Evolutionary conservation across 169 alveolate genomes (phyloP).

Genomic region (Cryptosporidium andersoni): DNA sequence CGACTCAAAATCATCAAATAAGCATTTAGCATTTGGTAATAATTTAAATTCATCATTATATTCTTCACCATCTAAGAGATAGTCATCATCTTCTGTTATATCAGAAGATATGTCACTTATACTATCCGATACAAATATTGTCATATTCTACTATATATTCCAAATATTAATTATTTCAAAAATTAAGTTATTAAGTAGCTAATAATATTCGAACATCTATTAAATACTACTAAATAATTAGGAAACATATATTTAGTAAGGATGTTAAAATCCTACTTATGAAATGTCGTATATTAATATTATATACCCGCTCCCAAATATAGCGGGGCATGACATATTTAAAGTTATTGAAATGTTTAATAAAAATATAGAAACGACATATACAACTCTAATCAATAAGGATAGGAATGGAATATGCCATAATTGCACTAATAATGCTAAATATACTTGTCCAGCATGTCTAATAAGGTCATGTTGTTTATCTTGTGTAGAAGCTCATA

Average conservation of each 20-base stretch:
- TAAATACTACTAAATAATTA: no score
- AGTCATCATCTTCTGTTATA: neutral
- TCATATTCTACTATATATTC: no score
- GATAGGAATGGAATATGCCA: slow-evolving; percentile 2
- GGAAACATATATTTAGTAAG: no score
- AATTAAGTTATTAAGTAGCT: no score
- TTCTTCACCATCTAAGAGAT: slow-evolving; percentile 6
- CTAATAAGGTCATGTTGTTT: slow-evolving; percentile 47
- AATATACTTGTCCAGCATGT: slow-evolving; percentile 73
- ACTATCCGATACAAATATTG: no score
- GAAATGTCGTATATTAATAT: no score
- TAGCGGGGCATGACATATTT: no score
- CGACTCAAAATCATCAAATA: slow-evolving; percentile 15
- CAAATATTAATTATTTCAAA: no score
- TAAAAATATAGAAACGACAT: neutral
- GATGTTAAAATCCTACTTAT: no score
- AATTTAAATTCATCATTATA: slow-evolving; percentile 33
- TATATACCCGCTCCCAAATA: no score
- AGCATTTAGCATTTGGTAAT: slow-evolving; percentile 38
- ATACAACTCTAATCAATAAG: neutral
- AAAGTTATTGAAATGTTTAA: neutral
- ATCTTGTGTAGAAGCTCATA: slow-evolving; percentile 66
- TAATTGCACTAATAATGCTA: slow-evolving; percentile 26
- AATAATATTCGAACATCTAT: no score
- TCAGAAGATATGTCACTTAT: no score